Evolutionary conservation across 306 rosid species (phyloP), one percentile per base, ranked within the genome.

Genomic region (Vigna trinervia): DNA sequence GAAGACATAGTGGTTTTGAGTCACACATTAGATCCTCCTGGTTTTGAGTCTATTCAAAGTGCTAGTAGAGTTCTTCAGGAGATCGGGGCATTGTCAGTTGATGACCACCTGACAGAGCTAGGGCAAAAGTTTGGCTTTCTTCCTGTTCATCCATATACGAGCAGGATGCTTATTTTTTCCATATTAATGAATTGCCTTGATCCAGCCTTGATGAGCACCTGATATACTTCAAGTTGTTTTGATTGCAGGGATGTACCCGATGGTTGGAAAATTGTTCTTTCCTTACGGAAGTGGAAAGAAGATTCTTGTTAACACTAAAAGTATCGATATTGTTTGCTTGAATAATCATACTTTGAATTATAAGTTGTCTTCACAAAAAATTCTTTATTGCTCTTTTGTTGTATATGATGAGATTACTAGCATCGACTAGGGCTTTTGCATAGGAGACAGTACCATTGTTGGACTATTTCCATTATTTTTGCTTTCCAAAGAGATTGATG

Each of bases 161-260:
- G 19, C 19, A 17, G 19, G 19, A 17, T 17, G 19, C 19, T 17
- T 17, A 17, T 17, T 17, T 17, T 17, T 17, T 17, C 19, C 19
- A 17, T 17, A 17, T 17, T 17, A 17, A 17, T 17, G 19, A 17
- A 17, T 17, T 17, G 19, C 19, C 19, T 17, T 17, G 19, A 17
- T 17, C 19, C 19, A 17, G 19, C 19, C 19, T 17, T 17, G 19
- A 17, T 17, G 19, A 17, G 19, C 19, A 17, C 87, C 90, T 22
- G 98, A 95, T 5, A 54, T 93, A 75, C 86, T 93, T 63, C 88
- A 88, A 43, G 88, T 92, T 1, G 88, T 91, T 60, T 83, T 93
- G 39, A 86, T 87, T 59, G 90, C 95, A 3, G 90, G 92, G 76
- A 84, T 88, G 83, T 91, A 91, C 87, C 98, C 98, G 3, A 88